Evolutionary conservation across 352 stramenopile genomes (phyloP).

Genomic region (Phytophthora pistaciae): DNA sequence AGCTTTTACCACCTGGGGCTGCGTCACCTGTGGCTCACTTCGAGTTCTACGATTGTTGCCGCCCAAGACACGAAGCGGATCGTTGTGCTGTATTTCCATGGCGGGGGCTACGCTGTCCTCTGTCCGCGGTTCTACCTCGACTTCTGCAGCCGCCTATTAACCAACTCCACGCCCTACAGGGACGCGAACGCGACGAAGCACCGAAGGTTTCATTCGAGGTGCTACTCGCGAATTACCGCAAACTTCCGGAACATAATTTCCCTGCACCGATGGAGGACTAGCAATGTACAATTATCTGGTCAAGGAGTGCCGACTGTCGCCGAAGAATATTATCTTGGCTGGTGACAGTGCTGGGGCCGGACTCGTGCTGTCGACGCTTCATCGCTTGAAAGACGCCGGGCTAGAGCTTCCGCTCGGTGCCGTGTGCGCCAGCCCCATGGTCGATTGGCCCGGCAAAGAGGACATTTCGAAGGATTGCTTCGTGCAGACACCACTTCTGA

Average conservation of each 20-base stretch:
- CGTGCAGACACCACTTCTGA: neutral
- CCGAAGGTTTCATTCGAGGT: slow-evolving; percentile 16
- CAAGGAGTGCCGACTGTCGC: slow-evolving; percentile 13
- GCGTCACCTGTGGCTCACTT: neutral
- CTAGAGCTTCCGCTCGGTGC: neutral
- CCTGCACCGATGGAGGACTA: slow-evolving; percentile 30
- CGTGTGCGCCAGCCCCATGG: neutral
- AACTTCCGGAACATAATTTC: slow-evolving; percentile 36
- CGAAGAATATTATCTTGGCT: slow-evolving; percentile 34
- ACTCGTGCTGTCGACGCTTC: slow-evolving; percentile 35
- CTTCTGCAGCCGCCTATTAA: slow-evolving; percentile 8
- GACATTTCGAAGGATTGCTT: neutral
- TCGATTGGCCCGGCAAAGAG: neutral
- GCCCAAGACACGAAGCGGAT: neutral
- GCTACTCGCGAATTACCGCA: slow-evolving; percentile 45
- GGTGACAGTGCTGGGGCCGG: slow-evolving; percentile 40
- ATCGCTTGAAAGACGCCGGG: neutral
- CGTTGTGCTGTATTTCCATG: slow-evolving; percentile 36
- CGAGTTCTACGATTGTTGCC: neutral
- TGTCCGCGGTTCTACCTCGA: slow-evolving; percentile 33
- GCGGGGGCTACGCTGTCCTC: slow-evolving; percentile 43
- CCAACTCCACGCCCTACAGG: neutral
- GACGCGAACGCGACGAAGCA: neutral
- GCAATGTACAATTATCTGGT: slow-evolving; percentile 37
- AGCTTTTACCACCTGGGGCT: neutral